Conservation (phyloP, 306 rosid genomes). For the Ammopiptanthus mongolicus region DNA sequence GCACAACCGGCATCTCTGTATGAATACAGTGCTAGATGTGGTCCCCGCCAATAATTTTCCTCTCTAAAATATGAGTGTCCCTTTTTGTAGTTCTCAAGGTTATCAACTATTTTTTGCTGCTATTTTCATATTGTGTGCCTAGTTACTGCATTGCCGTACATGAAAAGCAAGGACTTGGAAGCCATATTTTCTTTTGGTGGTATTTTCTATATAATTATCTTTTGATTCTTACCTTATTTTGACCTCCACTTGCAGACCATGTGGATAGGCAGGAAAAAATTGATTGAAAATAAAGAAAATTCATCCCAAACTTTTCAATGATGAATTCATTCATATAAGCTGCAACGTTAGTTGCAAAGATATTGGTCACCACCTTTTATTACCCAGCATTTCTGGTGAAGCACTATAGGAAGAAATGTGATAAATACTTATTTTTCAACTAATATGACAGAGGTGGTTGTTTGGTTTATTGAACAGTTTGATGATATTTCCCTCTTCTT, state of each 20-base stretch:
- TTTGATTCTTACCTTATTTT: neutral
- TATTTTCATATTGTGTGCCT: neutral
- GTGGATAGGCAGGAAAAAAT: neutral
- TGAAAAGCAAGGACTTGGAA: neutral
- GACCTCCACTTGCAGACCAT: neutral
- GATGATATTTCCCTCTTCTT: neutral
- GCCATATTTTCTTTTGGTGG: neutral
- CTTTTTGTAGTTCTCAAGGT: neutral
- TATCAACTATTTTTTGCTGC: neutral
- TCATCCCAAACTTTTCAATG: neutral
- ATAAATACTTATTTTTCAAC: conserved; percentile 11
- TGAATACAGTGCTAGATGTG: conserved; percentile 3
- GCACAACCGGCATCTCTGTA: neutral
- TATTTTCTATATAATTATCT: neutral
- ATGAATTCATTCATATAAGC: neutral
- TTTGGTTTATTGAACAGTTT: conserved; percentile 14
- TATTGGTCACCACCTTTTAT: neutral
- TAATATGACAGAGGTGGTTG: neutral
- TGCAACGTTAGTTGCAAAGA: neutral
- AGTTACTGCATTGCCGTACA: neutral
- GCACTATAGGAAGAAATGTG: neutral
- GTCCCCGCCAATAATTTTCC: neutral
- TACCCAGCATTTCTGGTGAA: neutral
- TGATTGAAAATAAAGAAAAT: conserved; percentile 7
- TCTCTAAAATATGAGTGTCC: neutral